Conservation (phyloP, 164 flowering plant genomes). For the Protea cynaroides region DNA sequence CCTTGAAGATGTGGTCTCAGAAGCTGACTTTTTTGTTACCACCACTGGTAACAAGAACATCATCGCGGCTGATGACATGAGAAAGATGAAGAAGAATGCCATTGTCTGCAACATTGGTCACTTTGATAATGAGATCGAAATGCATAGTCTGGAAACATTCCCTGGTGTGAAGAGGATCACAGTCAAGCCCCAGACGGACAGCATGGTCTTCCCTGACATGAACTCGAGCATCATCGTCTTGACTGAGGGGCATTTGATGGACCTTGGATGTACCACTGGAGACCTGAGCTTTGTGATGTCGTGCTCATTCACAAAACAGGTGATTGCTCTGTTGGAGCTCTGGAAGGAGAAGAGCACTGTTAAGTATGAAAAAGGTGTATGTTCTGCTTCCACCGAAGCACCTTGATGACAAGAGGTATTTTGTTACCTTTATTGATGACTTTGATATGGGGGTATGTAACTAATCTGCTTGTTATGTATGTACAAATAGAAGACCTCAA, state of each 20-base stretch:
- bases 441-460: too few species aligned
- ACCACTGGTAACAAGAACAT: too few species aligned
- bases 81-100: slow-evolving; percentile 40
- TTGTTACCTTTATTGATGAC: too few species aligned
- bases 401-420: slow-evolving; percentile 24
- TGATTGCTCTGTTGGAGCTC: slow-evolving; percentile 24
- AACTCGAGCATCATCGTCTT: slow-evolving; percentile 18
- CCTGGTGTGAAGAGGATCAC: slow-evolving; percentile 22
- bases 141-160: slow-evolving; percentile 18
- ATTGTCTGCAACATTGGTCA: slow-evolving; percentile 39
- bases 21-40: too few species aligned
- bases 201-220: slow-evolving; percentile 24
- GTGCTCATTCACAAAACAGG: slow-evolving; percentile 29
- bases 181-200: slow-evolving; percentile 25
- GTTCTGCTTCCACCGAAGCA: slow-evolving; percentile 25
- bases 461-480: too few species aligned
- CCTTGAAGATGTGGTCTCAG: background rate
- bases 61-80: slow-evolving; percentile 12
- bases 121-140: slow-evolving; percentile 28
- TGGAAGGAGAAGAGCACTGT: slow-evolving; percentile 23
- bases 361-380: slow-evolving; percentile 23
- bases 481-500: too few species aligned
- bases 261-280: slow-evolving; percentile 26
- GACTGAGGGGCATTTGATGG: slow-evolving; percentile 25
- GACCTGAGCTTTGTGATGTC: slow-evolving; percentile 29